A percentile compares a stretch with the other conserved stretches of the same genome.
phyloP scores from a whole-genome alignment of 2,329 filamentous ascomycete species.

The Karstenula rhodostoma region DNA sequence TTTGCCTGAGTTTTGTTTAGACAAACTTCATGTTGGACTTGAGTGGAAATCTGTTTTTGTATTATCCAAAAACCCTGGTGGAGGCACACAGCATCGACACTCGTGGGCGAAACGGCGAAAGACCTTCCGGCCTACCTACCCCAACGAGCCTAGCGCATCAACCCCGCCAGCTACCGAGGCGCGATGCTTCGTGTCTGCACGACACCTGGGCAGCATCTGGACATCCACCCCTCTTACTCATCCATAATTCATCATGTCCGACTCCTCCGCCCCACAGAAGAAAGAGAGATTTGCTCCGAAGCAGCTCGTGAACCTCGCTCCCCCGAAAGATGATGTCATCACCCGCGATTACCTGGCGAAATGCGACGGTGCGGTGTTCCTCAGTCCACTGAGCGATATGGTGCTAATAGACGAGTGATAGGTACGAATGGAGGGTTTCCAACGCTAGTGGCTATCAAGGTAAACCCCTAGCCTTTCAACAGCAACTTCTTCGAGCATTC shows the following conservation, averaged over 20 bases:
- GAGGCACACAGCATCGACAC: neutral
- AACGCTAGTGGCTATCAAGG: conserved; percentile 68
- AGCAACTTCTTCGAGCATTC: conserved; percentile 9
- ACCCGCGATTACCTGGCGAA: conserved; percentile 79
- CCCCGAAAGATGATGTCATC: conserved; percentile 89
- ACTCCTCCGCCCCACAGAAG: conserved; percentile 42
- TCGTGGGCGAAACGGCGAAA: neutral
- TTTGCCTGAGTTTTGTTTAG: too few species aligned
- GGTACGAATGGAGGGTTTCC: conserved; percentile 69
- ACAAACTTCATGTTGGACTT: too few species aligned
- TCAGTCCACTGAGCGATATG: neutral
- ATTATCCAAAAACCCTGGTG: neutral
- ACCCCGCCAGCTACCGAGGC: conserved; percentile 1
- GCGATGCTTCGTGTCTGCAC: neutral
- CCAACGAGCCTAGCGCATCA: neutral
- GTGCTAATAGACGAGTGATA: conserved; percentile 44
- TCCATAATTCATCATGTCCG: conserved; percentile 36
- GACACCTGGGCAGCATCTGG: conserved; percentile 13
- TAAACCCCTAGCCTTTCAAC: conserved; percentile 25
- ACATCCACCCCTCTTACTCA: conserved; percentile 4
- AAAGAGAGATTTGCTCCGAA: conserved; percentile 78
- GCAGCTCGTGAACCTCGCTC: conserved; percentile 74
- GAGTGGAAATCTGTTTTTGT: neutral
- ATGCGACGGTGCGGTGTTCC: conserved; percentile 74
- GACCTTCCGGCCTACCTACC: neutral